Percentiles rank a stretch among this genome's conserved stretches.
phyloP scores from a whole-genome alignment of 2,329 filamentous ascomycete species.

The Stagonosporopsis rhizophila region DNA sequence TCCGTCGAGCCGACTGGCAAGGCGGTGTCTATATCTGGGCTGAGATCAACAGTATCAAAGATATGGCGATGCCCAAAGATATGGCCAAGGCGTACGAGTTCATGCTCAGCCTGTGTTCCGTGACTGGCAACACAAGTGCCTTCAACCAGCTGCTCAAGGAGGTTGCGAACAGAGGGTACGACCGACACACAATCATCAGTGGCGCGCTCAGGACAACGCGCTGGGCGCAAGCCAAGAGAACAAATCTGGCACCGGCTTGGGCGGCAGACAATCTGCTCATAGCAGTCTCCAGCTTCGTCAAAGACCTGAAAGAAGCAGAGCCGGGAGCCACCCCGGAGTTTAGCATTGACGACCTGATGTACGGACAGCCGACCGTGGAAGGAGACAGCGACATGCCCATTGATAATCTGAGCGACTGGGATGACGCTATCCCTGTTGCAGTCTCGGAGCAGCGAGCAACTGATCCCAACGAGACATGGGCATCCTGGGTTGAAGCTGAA shows the following conservation, averaged over 20 bases:
- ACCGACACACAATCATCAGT: constrained; percentile 36
- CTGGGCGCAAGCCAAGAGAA: constrained; percentile 23
- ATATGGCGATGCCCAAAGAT: constrained; percentile 25
- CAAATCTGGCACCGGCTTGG: constrained; percentile 35
- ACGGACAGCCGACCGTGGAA: constrained; percentile 5
- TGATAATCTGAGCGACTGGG: constrained; percentile 16
- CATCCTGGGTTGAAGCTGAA: constrained; percentile 39
- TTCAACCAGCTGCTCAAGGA: constrained; percentile 44
- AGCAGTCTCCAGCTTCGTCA: constrained; percentile 36
- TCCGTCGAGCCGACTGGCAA: constrained; percentile 47
- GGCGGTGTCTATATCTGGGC: constrained; percentile 51
- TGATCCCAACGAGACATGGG: constrained; percentile 32
- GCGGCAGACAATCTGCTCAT: constrained; percentile 46
- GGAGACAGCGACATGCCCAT: constrained; percentile 3
- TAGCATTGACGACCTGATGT: constrained; percentile 14
- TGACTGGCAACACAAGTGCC: constrained; percentile 39
- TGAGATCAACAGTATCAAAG: constrained; percentile 48
- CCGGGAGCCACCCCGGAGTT: constrained; percentile 1
- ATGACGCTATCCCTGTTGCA: constrained; percentile 1
- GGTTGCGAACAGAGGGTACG: constrained; percentile 30
- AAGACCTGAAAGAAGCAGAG: constrained; percentile 17
- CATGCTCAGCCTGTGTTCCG: constrained; percentile 44
- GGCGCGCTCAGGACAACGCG: constrained; percentile 25
- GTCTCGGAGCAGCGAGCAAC: constrained; percentile 5
- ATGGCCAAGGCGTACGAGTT: constrained; percentile 41